phyloP scores from a whole-genome alignment of 257 asterid species.

The Gentiana macrophylla region DNA sequence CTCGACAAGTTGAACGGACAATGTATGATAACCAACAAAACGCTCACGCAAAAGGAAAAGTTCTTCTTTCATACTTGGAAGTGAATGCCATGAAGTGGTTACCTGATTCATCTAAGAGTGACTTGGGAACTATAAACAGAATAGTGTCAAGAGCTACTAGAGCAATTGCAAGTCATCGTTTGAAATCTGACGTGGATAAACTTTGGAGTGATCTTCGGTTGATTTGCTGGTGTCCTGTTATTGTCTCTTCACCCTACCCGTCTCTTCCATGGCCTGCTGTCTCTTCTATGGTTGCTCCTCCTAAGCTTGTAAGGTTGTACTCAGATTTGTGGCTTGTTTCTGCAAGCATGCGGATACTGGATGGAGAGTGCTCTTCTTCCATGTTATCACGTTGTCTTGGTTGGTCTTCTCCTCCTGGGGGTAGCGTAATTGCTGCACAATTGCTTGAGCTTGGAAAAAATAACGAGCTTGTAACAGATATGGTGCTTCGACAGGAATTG shows the following conservation, averaged over 20 bases:
- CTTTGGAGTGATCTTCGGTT: conserved; percentile 90
- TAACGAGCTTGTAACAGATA: conserved; percentile 68
- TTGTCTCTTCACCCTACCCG: conserved; percentile 55
- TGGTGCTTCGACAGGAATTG: conserved; percentile 69
- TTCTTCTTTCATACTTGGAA: conserved; percentile 84
- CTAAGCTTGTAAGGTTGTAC: conserved; percentile 74
- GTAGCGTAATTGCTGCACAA: conserved; percentile 93
- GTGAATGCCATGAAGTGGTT: conserved; percentile 84
- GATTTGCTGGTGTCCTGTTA: conserved; percentile 95
- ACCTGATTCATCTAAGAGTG: conserved; percentile 40
- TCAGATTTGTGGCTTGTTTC: conserved; percentile 91
- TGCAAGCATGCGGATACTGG: conserved; percentile 95
- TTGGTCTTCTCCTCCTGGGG: conserved; percentile 92
- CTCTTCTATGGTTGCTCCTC: conserved; percentile 87
- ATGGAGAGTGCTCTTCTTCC: conserved; percentile 89
- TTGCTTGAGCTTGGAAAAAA: conserved; percentile 96
- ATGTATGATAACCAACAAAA: conserved; percentile 50
- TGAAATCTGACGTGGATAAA: conserved; percentile 63
- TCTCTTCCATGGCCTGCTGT: conserved; percentile 88
- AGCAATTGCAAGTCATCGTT: conserved; percentile 54
- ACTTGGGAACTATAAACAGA: conserved; percentile 46
- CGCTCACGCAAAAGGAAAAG: conserved; percentile 69
- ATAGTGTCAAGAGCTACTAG: conserved; percentile 62
- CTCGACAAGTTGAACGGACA: conserved; percentile 61
- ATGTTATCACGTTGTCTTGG: conserved; percentile 73